Evolutionary conservation across 2,329 filamentous ascomycete genomes (phyloP).

Genomic region (Penicillium concentricum): DNA sequence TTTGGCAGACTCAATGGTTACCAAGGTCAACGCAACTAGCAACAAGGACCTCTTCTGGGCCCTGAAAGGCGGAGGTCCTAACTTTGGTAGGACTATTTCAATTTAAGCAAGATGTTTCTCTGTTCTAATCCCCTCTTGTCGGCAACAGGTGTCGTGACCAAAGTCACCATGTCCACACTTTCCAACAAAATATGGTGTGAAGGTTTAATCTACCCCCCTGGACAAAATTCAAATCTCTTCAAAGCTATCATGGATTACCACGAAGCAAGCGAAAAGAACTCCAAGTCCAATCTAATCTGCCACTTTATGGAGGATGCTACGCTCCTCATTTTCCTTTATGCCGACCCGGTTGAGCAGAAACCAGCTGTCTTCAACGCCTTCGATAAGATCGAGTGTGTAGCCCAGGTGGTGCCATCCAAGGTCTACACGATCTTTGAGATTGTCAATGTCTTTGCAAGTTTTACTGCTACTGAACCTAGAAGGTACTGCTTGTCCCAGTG

Average conservation of each 20-base stretch:
- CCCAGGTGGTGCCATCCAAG: neutral
- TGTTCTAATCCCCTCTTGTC: neutral
- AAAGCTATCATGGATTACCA: neutral
- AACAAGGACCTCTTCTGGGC: conserved; percentile 34
- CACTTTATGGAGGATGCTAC: neutral
- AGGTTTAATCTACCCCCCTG: neutral
- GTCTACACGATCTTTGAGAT: neutral
- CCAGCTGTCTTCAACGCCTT: neutral
- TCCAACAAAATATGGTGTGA: conserved; percentile 17
- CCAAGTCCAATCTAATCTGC: neutral
- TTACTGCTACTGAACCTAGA: neutral
- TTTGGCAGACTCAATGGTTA: conserved; percentile 15
- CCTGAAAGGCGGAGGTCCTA: conserved; percentile 31
- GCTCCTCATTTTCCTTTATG: neutral
- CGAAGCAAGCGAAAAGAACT: neutral
- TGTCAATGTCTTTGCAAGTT: neutral
- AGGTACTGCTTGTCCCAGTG: neutral
- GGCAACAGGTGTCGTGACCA: conserved; percentile 15
- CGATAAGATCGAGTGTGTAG: neutral
- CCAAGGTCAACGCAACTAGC: conserved; percentile 12
- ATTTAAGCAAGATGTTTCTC: neutral
- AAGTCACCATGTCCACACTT: conserved; percentile 16
- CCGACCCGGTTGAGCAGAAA: neutral
- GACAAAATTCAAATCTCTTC: neutral
- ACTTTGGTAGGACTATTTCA: conserved; percentile 23